Evolutionary conservation across 257 asterid genomes (phyloP).

Genomic region (Solanum rostratum): DNA sequence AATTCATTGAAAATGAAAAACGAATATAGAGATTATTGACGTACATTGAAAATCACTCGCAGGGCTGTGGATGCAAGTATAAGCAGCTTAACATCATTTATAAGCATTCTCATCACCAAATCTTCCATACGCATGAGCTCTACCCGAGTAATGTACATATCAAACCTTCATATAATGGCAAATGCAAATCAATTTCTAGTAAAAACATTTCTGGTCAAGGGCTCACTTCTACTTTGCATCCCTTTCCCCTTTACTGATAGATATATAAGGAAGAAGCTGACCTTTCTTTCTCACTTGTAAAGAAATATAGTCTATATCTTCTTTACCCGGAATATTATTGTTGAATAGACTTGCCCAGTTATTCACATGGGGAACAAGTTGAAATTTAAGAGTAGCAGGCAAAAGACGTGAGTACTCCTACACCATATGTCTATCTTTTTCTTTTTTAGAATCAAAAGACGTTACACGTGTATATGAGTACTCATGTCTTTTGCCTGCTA

Average conservation of each 20-base stretch:
- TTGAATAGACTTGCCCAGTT: background rate
- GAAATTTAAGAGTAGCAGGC: background rate
- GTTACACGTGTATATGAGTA: no score
- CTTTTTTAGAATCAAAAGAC: no score
- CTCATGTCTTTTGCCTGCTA: no score
- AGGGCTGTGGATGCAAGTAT: slow-evolving; percentile 46
- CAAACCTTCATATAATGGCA: slow-evolving; percentile 15
- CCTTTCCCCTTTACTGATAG: background rate
- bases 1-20: background rate
- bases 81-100: slow-evolving; percentile 43
- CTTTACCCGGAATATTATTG: background rate
- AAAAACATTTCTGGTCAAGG: background rate
- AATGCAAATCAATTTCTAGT: background rate
- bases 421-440: background rate
- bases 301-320: background rate
- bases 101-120: slow-evolving; percentile 34
- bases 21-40: background rate
- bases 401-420: background rate
- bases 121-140: slow-evolving; percentile 20
- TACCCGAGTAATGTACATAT: slow-evolving; percentile 27
- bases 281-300: background rate
- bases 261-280: background rate
- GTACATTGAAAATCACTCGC: slow-evolving; percentile 30
- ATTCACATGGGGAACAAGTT: background rate
- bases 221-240: background rate